Base-by-base conservation (phyloP, 345 rosid species). In the Theobroma cacao region DNA sequence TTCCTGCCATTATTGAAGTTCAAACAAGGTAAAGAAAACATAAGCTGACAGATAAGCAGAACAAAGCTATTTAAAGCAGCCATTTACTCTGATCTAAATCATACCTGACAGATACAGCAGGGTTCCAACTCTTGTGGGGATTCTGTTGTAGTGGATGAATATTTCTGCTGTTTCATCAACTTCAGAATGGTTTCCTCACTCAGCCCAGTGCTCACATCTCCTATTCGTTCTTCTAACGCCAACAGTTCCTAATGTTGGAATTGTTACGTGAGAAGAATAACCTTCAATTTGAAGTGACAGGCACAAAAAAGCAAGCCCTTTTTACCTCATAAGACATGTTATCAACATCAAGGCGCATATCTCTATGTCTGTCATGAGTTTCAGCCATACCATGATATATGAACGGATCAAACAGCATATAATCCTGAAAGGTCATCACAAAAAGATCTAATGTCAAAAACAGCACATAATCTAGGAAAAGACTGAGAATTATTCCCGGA, bases 241-340 rank as follows among this genome's bases (percentile, higher is more conserved):
- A 94, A 80, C 84, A 96, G 78, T 80, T 94, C 99, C 99, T 95
- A 40, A 45, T 58, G 82, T 79, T 81, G 48, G 79, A 75, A 53
- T 45, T 47, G 26, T 34, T 43, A 15, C 78, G 65, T 63, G 20
- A 75, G 75, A 43, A 14, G 64, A 41, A 41, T 33, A n/a, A 58
- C 58, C 17, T 10, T 65, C 38, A 31, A 61, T 20, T 47, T n/a
- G 33, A 68, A 62, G 56, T n/a, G 24, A 40, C 60, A 14, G 18
- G 34, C 38, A 38, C 41, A 72, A 52, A 22, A 30, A 59, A 72
- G 59, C n/a, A 45, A 36, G 34, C 36, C n/a, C 50, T 43, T 28
- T 84, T 73, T 84, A 93, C 99, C 97, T 95, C 98, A 9, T 95
- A 93, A 36, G 99, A 91, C 99, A 95, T 95, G 88, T 93, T 91